phyloP scores from a whole-genome alignment of 352 stramenopile species.

The Halophytophthora batemanensis region DNA sequence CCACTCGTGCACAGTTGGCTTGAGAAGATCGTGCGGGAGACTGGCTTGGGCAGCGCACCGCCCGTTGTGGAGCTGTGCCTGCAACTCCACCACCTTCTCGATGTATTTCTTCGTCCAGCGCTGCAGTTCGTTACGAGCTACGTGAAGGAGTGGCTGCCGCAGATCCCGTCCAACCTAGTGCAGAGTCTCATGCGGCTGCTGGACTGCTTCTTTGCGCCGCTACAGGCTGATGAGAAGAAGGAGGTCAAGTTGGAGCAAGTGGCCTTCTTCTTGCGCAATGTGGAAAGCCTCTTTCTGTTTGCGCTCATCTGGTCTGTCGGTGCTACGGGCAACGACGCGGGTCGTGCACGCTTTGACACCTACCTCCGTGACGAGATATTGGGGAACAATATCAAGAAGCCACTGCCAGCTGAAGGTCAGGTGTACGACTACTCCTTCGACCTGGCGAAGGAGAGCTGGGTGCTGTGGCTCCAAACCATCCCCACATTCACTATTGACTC shows the following conservation, averaged over 20 bases:
- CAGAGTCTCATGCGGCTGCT: constrained; percentile 90
- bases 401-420: constrained; percentile 51
- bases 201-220: constrained; percentile 87
- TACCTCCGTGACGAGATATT: constrained; percentile 86
- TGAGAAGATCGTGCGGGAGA: constrained; percentile 56
- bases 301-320: constrained; percentile 91
- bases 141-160: constrained; percentile 90
- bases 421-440: constrained; percentile 94
- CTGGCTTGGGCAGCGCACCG: constrained; percentile 41
- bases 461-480: constrained; percentile 92
- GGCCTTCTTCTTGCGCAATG: constrained; percentile 62
- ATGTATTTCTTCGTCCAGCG: constrained; percentile 78
- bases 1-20: constrained; percentile 90
- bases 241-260: constrained; percentile 70
- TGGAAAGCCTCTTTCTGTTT: constrained; percentile 92
- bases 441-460: constrained; percentile 70
- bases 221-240: constrained; percentile 87
- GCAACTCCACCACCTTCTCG: constrained; percentile 77
- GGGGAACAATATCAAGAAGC: constrained; percentile 47
- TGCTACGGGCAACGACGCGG: constrained; percentile 85
- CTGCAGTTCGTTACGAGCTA: constrained; percentile 85
- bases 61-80: constrained; percentile 48
- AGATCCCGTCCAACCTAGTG: constrained; percentile 89
- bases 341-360: constrained; percentile 79
- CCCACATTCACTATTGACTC: constrained; percentile 69